Percentiles rank a stretch among this genome's conserved stretches.
phyloP scores from a whole-genome alignment of 148 eudicot species.

The Vaccinium vitisidaea region DNA sequence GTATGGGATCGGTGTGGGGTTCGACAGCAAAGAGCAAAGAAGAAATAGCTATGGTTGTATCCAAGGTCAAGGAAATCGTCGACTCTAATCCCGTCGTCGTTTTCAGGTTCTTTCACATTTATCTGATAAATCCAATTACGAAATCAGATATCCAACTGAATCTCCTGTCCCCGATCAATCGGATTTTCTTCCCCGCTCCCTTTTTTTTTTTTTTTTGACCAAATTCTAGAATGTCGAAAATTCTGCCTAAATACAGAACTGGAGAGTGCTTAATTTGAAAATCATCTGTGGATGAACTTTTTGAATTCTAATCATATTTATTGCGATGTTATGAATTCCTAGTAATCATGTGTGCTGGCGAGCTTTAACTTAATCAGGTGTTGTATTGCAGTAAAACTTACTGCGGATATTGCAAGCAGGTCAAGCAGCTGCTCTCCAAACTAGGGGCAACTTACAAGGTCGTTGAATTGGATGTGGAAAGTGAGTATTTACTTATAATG shows the following conservation, averaged over 20 bases:
- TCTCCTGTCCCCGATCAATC: no score
- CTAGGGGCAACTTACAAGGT: constrained; percentile 58
- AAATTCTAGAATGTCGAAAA: no score
- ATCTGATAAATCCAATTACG: not conserved
- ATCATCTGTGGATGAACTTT: no score
- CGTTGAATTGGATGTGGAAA: constrained; percentile 64
- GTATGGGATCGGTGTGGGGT: constrained; percentile 42
- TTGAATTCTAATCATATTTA: not conserved
- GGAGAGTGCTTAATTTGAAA: no score
- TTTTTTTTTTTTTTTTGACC: no score
- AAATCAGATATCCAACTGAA: no score
- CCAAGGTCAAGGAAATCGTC: constrained; percentile 57
- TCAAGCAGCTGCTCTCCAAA: constrained; percentile 59
- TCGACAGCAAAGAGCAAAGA: constrained; percentile 28
- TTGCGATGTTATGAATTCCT: no score
- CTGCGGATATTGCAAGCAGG: constrained; percentile 61
- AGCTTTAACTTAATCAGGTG: not conserved
- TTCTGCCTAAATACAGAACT: no score
- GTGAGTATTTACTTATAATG: constrained; percentile 36
- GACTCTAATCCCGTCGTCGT: constrained; percentile 60
- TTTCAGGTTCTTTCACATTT: constrained; percentile 46
- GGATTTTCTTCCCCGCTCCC: no score
- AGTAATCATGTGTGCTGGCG: not conserved
- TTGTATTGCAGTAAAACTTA: constrained; percentile 68
- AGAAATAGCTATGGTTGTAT: constrained; percentile 50